Percentiles rank a stretch among this genome's conserved stretches.
phyloP scores from a whole-genome alignment of 1,284 basidiomycete species.

The Trichosporon sp. region DNA sequence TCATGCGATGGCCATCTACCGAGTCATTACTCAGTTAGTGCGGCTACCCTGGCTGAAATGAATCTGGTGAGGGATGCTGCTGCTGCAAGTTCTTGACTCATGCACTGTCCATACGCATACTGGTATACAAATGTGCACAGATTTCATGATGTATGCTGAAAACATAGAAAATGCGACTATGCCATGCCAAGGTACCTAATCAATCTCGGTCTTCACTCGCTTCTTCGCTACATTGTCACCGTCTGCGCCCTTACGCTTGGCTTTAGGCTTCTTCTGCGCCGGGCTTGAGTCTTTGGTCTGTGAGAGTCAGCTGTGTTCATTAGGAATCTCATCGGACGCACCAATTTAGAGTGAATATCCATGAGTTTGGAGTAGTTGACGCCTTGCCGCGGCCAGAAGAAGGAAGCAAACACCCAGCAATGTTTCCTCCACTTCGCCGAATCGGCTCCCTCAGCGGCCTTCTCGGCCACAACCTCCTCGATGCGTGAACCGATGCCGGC shows the following conservation, averaged over 20 bases:
- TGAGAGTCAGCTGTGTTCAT: neutral
- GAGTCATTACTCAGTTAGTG: too few species aligned
- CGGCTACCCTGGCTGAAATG: too few species aligned
- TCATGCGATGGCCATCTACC: too few species aligned
- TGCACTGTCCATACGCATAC: too few species aligned
- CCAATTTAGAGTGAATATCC: constrained; percentile 90
- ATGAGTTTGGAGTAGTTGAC: constrained; percentile 85
- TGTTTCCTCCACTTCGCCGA: constrained; percentile 83
- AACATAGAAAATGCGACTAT: neutral
- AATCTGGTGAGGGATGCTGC: too few species aligned
- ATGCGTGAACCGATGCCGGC: constrained; percentile 91
- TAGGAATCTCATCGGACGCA: constrained; percentile 45
- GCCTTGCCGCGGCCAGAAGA: constrained; percentile 92
- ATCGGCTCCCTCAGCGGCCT: constrained; percentile 70
- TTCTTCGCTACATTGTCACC: constrained; percentile 28
- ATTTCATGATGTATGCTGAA: neutral
- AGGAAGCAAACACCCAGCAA: constrained; percentile 92
- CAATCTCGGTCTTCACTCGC: constrained; percentile 26
- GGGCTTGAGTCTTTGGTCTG: constrained; percentile 24
- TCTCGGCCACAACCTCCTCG: constrained; percentile 70
- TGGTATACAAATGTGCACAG: neutral
- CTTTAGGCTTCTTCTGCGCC: constrained; percentile 16
- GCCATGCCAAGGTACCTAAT: constrained; percentile 6
- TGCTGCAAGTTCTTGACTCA: too few species aligned
- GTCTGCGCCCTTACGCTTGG: constrained; percentile 32